Evolutionary conservation across 345 rosid genomes (phyloP), one percentile per base, ranked within the genome.

Genomic region (Syzygium aromaticum): DNA sequence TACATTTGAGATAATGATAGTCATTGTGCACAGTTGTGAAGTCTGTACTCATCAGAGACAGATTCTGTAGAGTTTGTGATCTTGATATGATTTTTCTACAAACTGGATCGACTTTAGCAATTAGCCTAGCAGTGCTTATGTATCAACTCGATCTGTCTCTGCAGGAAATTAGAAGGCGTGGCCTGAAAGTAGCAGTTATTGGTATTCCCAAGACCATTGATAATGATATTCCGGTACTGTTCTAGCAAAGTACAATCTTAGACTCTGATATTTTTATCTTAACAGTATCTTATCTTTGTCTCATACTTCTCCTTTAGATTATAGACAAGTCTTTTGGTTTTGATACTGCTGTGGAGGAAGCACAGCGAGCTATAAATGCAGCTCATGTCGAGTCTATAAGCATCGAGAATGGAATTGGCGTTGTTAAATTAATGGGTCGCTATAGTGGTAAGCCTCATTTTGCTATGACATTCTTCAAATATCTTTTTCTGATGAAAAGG

Each of bases 261-360:
- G 52, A 38, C 59, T 53, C 19, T 0, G 80, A 73, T 73, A 33
- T 9, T 19, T 9, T 38, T 33, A 33, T 73, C 25, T 73, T 73
- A 38, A 73, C 19, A 19, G 25, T 38, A 19, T 9, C 80, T 73
- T 73, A 38, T 73, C 46, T 73, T 33, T 38, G 80, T 73, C 80
- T 73, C 49, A 38, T 73, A 19, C 43, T 6, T 73, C 80, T 73
- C 38, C 80, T 73, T 63, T 92, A 95, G 98, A 93, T 92, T 59
- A 95, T 96, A 85, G 98, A 95, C 89, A 97, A 93, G 90, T 93
- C 95, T 85, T 93, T 93, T 67, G 95, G 94, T 84, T 94, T 94
- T 86, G 95, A 94, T 84, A 90, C 94, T 88, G 95, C 93, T 57
- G 94, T 93, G 51, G 95, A 94, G 89, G 95, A 93, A 92, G 95